Base-by-base conservation (phyloP, 805 yeast genomes). In the Ogataea populi-albae region DNA sequence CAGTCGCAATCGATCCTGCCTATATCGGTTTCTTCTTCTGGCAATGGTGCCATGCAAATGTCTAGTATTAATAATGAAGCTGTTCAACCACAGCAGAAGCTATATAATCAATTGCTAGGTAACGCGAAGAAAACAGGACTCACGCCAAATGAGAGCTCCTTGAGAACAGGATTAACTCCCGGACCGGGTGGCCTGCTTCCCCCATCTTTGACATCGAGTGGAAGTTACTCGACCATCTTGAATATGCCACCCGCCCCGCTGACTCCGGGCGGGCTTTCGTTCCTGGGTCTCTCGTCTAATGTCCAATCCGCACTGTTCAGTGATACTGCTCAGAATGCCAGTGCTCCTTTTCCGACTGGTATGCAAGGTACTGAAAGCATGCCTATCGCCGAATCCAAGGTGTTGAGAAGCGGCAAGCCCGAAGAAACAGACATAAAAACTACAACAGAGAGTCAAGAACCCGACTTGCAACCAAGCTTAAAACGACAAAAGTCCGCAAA, bases 111-210 rank as follows among this genome's bases (percentile, higher is more conserved):
- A 20, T 43, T 55, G 21, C 26, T 56, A 17, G 40, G 46, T 36
- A 56, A 51, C 43, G 50, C 59, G 15, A 54, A 64, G 23, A 65
- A 75, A 42, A 57, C 85, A 0, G 91, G 87, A 0, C 64, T 86
- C 30, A 81, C 88, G 0, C 93, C 93, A 3, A 83, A 79, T 56
- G 94, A 85, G 53, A 75, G 86, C 4, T 72, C 78, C 32, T 47
- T 86, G 32, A 68, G 95, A 46, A 68, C 85, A 0, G 91, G 93
- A 0, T 55, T 81, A 18, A 80, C 89, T 0, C 89, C 89, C 0
- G 85, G 79, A 2, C 71, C 66, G n/a, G 59, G 62, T 9, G 39
- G 54, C 55, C 69, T 23, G 55, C 68, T 34, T 6, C 46, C 50
- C n/a, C 38, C 49, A 10, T 40, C 47, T 3, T 26, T 45, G 9